These are phyloP conservation scores for Curvularia sp. DNA, from an alignment of 2,329 filamentous ascomycete genomes.

Conservation along the genomic window DNA sequence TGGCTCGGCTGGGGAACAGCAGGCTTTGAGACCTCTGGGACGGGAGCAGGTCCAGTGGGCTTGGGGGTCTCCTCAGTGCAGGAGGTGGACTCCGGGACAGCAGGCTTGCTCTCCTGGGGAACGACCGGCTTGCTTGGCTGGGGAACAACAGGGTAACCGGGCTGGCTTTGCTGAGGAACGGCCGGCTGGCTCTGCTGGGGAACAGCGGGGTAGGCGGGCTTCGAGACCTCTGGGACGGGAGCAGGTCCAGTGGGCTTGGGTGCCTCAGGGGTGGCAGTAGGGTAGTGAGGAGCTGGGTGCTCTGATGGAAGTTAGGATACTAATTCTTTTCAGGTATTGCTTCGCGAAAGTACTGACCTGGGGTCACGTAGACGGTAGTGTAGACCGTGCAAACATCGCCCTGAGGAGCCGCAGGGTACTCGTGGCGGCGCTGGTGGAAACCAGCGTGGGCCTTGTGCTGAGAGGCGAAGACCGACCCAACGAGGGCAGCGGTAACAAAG, in stretches of 20 bases:
- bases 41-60: constrained; percentile 7
- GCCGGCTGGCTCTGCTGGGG: constrained; percentile 14
- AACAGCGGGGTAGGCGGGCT: constrained; percentile 16
- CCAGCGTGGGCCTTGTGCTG: constrained; percentile 70
- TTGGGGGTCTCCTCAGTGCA: constrained; percentile 13
- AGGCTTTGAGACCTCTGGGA: neutral
- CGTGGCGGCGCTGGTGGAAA: constrained; percentile 62
- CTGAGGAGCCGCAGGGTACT: constrained; percentile 44
- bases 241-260: constrained; percentile 51
- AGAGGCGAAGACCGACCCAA: constrained; percentile 61
- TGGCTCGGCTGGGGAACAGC: constrained; percentile 7
- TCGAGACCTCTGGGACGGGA: neutral
- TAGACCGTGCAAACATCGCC: constrained; percentile 76
- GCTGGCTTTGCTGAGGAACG: constrained; percentile 8
- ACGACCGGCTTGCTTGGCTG: constrained; percentile 9
- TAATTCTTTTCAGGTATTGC: neutral
- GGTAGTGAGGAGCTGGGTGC: constrained; percentile 65
- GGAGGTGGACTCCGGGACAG: constrained; percentile 5
- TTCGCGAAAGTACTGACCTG: constrained; percentile 55
- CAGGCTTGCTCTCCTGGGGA: neutral
- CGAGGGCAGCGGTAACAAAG: constrained; percentile 66
- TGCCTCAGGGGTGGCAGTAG: constrained; percentile 79
- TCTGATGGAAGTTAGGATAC: constrained; percentile 16
- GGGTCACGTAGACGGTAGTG: constrained; percentile 59
- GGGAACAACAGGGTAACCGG: constrained; percentile 5